These are phyloP conservation scores for Myxozyma geophila DNA, from an alignment of 805 yeast genomes.

Conservation along the genomic window DNA sequence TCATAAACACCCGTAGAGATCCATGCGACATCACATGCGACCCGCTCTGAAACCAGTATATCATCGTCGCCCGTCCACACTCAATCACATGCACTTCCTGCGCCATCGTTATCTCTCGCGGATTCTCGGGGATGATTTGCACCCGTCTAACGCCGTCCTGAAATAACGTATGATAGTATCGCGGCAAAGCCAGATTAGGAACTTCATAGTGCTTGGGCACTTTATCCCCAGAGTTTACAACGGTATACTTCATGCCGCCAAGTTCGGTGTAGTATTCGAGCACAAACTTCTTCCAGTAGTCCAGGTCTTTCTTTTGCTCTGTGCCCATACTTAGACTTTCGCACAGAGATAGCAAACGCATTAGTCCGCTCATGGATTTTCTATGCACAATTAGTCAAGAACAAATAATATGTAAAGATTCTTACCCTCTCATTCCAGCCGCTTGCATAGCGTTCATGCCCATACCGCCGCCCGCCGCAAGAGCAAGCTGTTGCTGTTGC, in stretches of 20 bases:
- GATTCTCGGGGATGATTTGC: constrained; percentile 52
- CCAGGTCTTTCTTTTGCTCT: constrained; percentile 51
- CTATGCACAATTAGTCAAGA: constrained; percentile 40
- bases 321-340: constrained; percentile 53
- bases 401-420: not conserved
- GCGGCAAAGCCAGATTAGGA: constrained; percentile 65
- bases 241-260: constrained; percentile 54
- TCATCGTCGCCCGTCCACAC: constrained; percentile 54
- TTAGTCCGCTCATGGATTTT: constrained; percentile 53
- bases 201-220: constrained; percentile 67
- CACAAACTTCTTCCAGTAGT: constrained; percentile 57
- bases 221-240: constrained; percentile 48
- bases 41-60: constrained; percentile 68
- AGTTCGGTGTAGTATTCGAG: constrained; percentile 58
- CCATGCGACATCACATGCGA: constrained; percentile 68
- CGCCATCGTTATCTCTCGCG: constrained; percentile 58
- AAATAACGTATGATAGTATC: constrained; percentile 59
- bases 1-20: constrained; percentile 63
- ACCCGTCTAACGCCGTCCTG: constrained; percentile 57
- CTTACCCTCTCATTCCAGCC: constrained; percentile 2
- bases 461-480: constrained; percentile 6
- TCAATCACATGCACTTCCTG: constrained; percentile 60
- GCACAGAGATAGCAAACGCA: constrained; percentile 56
- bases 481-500: constrained; percentile 23
- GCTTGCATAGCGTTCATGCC: constrained; percentile 9